Evolutionary conservation across 2,329 filamentous ascomycete genomes (phyloP).

Genomic region (Aspergillus novoparasiticus): DNA sequence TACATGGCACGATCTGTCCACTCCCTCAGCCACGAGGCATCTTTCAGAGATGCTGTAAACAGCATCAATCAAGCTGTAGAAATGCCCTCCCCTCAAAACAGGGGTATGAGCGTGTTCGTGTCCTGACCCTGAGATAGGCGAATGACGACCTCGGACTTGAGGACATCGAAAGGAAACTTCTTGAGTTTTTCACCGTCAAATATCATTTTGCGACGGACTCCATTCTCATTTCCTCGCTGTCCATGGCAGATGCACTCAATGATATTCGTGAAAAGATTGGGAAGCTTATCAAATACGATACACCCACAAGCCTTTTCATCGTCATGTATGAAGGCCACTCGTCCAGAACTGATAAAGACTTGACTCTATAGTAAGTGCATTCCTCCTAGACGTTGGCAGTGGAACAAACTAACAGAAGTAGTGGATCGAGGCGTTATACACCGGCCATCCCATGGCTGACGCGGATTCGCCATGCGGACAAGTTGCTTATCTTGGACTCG

Average conservation of each 20-base stretch:
- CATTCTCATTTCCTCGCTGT: background rate
- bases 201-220: background rate
- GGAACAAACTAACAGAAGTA: background rate
- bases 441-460: too few species aligned
- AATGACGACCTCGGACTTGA: background rate
- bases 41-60: background rate
- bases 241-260: background rate
- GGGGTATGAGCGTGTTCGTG: background rate
- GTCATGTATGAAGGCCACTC: background rate
- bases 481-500: background rate
- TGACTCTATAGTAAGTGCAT: too few species aligned
- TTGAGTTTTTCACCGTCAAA: background rate
- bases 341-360: too few species aligned
- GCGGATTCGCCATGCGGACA: background rate
- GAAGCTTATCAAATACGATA: background rate
- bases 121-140: background rate
- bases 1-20: background rate
- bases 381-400: background rate
- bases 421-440: background rate
- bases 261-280: background rate
- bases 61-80: background rate
- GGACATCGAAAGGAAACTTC: background rate
- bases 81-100: background rate
- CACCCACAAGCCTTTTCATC: background rate
- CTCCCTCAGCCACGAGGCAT: background rate